Conservation (phyloP, 108 stramenopile species). For the Cyclotella kingstonii region DNA sequence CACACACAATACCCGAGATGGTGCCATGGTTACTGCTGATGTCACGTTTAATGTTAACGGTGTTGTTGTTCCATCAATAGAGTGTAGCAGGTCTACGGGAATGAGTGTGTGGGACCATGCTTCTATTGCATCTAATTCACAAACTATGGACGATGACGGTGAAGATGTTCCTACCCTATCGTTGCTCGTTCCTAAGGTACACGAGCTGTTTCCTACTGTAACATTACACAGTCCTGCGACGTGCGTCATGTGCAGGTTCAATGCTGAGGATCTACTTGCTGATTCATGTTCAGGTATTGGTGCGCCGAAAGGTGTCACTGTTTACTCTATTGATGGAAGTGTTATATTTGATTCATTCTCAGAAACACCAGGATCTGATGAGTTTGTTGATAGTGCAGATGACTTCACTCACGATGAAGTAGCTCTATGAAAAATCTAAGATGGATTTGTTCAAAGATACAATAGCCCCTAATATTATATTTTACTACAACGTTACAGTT, state of each 20-base stretch:
- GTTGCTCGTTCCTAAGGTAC: conserved; percentile 76
- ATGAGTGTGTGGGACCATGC: conserved; percentile 9
- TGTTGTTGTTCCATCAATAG: conserved; percentile 32
- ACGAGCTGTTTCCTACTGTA: conserved; percentile 91
- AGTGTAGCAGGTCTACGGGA: conserved; percentile 5
- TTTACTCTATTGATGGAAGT: conserved; percentile 93
- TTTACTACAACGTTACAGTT: too few species aligned
- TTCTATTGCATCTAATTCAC: conserved; percentile 20
- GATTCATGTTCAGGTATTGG: conserved; percentile 71
- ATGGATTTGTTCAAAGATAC: too few species aligned
- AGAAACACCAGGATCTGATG: conserved; percentile 5
- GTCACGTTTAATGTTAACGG: conserved; percentile 92
- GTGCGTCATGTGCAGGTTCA: conserved; percentile 87
- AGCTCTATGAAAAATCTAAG: conserved; percentile 14
- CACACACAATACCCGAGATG: conserved; percentile 89
- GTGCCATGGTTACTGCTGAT: conserved; percentile 80
- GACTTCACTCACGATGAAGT: conserved; percentile 14
- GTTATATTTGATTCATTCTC: conserved; percentile 53
- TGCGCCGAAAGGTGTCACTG: conserved; percentile 71
- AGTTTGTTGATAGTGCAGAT: conserved; percentile 17
- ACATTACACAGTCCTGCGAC: conserved; percentile 88
- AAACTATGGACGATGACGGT: neutral
- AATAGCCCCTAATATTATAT: too few species aligned
- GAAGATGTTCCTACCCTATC: conserved; percentile 46
- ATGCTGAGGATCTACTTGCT: conserved; percentile 82